Percentiles rank a stretch among this genome's conserved stretches.
Conservation (phyloP, 352 stramenopile genomes). For the Aphanomyces cochlioides region DNA sequence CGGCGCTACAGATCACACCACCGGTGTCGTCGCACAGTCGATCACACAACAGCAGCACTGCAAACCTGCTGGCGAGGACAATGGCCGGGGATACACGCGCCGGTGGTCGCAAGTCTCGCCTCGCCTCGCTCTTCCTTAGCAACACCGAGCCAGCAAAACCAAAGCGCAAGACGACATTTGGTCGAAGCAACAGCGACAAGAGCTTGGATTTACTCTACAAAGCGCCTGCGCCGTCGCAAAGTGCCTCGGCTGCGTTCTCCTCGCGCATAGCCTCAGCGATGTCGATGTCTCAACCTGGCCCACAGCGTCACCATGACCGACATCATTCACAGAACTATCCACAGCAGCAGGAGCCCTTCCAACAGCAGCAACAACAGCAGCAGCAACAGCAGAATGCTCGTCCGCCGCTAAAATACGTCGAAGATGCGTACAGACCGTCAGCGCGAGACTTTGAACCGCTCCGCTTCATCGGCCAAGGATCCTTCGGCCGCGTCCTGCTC, state of each 20-base stretch:
- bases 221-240: background rate
- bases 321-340: too few species aligned
- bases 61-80: constrained; percentile 62
- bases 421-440: constrained; percentile 48
- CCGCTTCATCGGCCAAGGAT: constrained; percentile 90
- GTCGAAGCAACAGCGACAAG: constrained; percentile 3
- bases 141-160: constrained; percentile 9
- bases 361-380: background rate
- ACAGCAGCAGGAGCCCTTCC: background rate
- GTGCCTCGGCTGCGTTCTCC: too few species aligned
- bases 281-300: too few species aligned
- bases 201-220: constrained; percentile 7
- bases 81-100: background rate
- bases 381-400: background rate
- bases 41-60: constrained; percentile 63
- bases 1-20: constrained; percentile 5
- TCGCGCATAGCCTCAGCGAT: too few species aligned
- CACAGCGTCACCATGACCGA: too few species aligned
- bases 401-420: background rate
- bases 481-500: constrained; percentile 91
- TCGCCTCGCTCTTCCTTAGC: constrained; percentile 15
- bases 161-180: background rate
- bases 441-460: constrained; percentile 87
- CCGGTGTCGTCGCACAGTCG: constrained; percentile 38
- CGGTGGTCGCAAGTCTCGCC: background rate